A percentile compares a stretch with the other conserved stretches of the same genome.
phyloP scores from a whole-genome alignment of 345 rosid species.

The Diplotaxis tenuifolia region DNA sequence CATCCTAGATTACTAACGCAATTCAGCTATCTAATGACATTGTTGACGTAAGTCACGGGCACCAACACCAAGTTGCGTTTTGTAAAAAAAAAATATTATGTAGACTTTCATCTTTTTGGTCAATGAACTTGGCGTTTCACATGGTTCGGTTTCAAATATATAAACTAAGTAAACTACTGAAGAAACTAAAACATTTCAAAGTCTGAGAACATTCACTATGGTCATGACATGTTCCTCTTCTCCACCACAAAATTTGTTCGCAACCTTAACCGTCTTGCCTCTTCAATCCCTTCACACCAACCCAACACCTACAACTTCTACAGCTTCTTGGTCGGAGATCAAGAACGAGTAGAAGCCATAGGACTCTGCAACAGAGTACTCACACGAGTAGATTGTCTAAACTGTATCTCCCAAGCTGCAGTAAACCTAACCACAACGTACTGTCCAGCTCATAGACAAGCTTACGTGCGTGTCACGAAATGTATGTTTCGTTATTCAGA shows the following conservation, averaged over 20 bases:
- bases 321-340: neutral
- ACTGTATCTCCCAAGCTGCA: slow-evolving; percentile 7
- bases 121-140: neutral
- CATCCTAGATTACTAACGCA: neutral
- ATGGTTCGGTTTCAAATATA: neutral
- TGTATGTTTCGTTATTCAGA: slow-evolving; percentile 34
- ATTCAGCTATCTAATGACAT: neutral
- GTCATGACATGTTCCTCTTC: slow-evolving; percentile 7
- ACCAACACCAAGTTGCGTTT: neutral
- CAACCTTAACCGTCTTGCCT: slow-evolving; percentile 4
- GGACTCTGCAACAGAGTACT: slow-evolving; percentile 20
- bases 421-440: neutral
- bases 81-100: too few species aligned
- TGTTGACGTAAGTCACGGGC: neutral
- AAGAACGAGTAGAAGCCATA: slow-evolving; percentile 19
- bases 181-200: neutral
- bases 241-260: neutral
- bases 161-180: neutral
- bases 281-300: neutral
- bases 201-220: neutral
- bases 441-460: slow-evolving; percentile 11
- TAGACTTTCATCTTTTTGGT: neutral
- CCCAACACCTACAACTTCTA: slow-evolving; percentile 21
- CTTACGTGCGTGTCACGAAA: slow-evolving; percentile 3
- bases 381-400: slow-evolving; percentile 14